phyloP scores from a whole-genome alignment of 75 land plant species.

The Sequoia sempervirens region DNA sequence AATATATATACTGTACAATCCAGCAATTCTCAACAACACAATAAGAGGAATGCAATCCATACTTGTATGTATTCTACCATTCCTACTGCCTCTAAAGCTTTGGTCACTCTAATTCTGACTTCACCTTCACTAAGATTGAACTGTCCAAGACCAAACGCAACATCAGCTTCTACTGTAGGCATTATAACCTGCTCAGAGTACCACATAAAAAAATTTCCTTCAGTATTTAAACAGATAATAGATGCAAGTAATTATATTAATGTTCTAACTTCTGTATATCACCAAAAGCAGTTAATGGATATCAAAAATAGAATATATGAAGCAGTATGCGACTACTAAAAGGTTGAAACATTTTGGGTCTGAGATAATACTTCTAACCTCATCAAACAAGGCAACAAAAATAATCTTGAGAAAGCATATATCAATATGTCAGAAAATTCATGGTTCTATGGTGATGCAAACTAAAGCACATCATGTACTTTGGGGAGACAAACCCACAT shows the following conservation, averaged over 20 bases:
- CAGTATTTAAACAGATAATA: neutral
- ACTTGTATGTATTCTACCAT: constrained; percentile 72
- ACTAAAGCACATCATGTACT: neutral
- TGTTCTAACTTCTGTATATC: neutral
- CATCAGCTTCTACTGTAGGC: constrained; percentile 99
- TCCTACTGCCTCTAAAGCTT: constrained; percentile 77
- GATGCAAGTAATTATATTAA: neutral
- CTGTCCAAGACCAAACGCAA: constrained; percentile 95
- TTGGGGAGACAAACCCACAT: neutral
- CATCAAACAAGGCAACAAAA: neutral
- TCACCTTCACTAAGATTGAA: constrained; percentile 58
- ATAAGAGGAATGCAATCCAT: constrained; percentile 9
- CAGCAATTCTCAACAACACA: neutral
- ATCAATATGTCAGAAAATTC: neutral
- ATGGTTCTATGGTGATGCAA: neutral
- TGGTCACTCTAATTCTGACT: constrained; percentile 59
- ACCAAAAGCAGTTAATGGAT: neutral
- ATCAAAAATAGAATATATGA: neutral
- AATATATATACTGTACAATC: neutral
- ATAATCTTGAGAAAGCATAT: neutral
- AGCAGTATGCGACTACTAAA: neutral
- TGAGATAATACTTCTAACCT: neutral
- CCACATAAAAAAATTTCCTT: neutral
- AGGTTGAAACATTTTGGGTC: neutral
- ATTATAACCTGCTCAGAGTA: constrained; percentile 73